Percentiles rank a stretch among this genome's conserved stretches.
Evolutionary conservation across 2,329 filamentous ascomycete species (phyloP).

Genomic region (Trichoderma brevicompactum): DNA sequence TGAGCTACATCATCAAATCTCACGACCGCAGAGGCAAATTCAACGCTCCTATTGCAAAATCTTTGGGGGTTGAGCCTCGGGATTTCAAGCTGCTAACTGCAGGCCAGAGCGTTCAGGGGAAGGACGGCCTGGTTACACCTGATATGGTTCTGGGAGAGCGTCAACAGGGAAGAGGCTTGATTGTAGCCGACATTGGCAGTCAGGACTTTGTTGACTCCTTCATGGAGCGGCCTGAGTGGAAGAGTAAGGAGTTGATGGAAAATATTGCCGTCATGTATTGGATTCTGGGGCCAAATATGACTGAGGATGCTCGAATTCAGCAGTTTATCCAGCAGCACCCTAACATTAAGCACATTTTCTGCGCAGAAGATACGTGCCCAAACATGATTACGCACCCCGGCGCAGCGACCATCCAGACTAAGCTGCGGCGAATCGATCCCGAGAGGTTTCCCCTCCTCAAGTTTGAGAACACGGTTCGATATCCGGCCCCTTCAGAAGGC

Average conservation of each 20-base stretch:
- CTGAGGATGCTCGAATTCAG: slow-evolving; percentile 63
- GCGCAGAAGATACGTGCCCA: slow-evolving; percentile 72
- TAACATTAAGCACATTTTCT: slow-evolving; percentile 74
- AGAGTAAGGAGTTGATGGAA: slow-evolving; percentile 64
- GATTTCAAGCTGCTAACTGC: slow-evolving; percentile 64
- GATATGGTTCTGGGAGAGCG: slow-evolving; percentile 80
- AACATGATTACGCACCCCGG: slow-evolving; percentile 76
- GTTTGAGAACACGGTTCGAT: slow-evolving; percentile 57
- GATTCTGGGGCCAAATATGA: slow-evolving; percentile 74
- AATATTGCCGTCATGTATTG: slow-evolving; percentile 75
- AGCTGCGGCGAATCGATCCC: slow-evolving; percentile 73
- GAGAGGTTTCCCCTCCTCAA: slow-evolving; percentile 73
- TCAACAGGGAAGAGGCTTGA: slow-evolving; percentile 72
- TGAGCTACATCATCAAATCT: slow-evolving; percentile 86
- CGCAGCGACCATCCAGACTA: slow-evolving; percentile 66
- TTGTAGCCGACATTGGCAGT: slow-evolving; percentile 78
- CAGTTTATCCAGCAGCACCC: slow-evolving; percentile 69
- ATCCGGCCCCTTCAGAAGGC: slow-evolving; percentile 34
- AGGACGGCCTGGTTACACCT: slow-evolving; percentile 70
- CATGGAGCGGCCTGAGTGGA: slow-evolving; percentile 73
- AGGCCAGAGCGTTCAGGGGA: slow-evolving; percentile 66
- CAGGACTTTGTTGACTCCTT: slow-evolving; percentile 71
- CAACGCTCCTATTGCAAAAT: slow-evolving; percentile 64
- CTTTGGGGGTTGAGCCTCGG: slow-evolving; percentile 62
- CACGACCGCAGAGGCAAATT: slow-evolving; percentile 82